Base-by-base conservation (phyloP, 2,329 filamentous ascomycete genomes). In the Dendryphion nanum region DNA sequence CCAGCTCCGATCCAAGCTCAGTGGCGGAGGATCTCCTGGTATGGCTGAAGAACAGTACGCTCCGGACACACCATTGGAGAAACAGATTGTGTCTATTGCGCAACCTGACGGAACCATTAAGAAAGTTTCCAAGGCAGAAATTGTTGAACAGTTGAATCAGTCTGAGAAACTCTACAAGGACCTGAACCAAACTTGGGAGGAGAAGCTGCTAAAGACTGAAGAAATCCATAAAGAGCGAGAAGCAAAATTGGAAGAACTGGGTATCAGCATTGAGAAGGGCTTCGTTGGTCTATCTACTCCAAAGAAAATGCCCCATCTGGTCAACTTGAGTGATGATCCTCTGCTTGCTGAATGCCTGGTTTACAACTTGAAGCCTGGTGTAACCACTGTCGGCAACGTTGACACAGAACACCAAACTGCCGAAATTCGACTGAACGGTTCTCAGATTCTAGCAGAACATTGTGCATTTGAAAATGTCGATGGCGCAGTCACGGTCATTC, bases 221-320 rank as follows among this genome's bases (percentile, higher is more conserved):
- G 83, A 91, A 53, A 97, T 98, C 38, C 93, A 98, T 73, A 96
- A 95, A 63, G 93, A 98, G 68, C 83, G 93, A 51, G 93, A 98
- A 67, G 82, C 89, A 33, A 93, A 93, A 7, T 73, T 98, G 31
- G 93, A 98, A 70, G 93, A 98, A 64, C 78, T 98, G 30, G 93
- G 93, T 49, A 97, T 98, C 68, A 97, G 90, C 66, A 98, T 98
- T 50, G 93, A 98, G 63, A 98, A 98, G 66, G 93, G 93, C 5
- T 96, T 96, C 59, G 84, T 98, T 44, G 93, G 93, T 12, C 73
- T 98, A 44, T 91, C 89, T 43, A 97, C 90, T 15, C 93, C 93
- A 1, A 98, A 98, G 72, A 96, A 96, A 70, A 98, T 97, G 88
- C 93, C 93, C 6, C 93, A 98, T 81, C 71, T 98, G 68, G 93